Base-by-base conservation (phyloP, 306 rosid species). In the Biancaea sappan region DNA sequence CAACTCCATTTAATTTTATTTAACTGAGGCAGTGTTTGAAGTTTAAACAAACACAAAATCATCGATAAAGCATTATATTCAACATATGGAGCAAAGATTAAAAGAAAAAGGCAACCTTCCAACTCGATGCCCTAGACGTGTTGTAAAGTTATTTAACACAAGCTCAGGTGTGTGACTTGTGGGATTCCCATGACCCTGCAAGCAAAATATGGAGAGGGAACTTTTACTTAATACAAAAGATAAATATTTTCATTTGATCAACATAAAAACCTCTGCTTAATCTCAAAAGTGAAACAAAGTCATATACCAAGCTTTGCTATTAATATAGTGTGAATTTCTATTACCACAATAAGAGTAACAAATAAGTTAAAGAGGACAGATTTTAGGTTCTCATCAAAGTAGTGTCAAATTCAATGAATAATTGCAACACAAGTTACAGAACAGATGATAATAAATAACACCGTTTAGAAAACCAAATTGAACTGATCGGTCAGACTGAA, bases 131-230 rank as follows among this genome's bases (percentile, higher is more conserved):
- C 99, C 99, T 24, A 92, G 79, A 43, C 95, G 95, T 75, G 99
- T 92, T 32, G 96, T 83, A 65, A 86, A 86, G 82, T 90, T 92
- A 81, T 74, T 87, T 74, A 94, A 69, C 26, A 94, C 90, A 82
- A 94, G 90, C 90, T 92, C 99, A 2, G 99, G 99, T 72, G 79
- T 74, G 72, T 94, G 99, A 83, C 86, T 75, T 29, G 99, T 94
- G 72, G 99, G 99, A 66, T 66, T 79, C 71, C 99, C 99, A 86
- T 94, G 99, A 87, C 86, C 87, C 99, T 94, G 85, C 78, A 82
- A 60, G 48, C 21, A 35, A 34, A 19, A 62, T 4, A 62, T 0
- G 15, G 19, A 28, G 16, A 13, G 40, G 59, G 54, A 64, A 77
- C 81, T 57, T 51, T 25, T 12, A 73, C 13, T 46, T 14, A 65